Evolutionary conservation across 192 early-diverging fungal species (phyloP).

Genomic region (Chytriomyces confervae): DNA sequence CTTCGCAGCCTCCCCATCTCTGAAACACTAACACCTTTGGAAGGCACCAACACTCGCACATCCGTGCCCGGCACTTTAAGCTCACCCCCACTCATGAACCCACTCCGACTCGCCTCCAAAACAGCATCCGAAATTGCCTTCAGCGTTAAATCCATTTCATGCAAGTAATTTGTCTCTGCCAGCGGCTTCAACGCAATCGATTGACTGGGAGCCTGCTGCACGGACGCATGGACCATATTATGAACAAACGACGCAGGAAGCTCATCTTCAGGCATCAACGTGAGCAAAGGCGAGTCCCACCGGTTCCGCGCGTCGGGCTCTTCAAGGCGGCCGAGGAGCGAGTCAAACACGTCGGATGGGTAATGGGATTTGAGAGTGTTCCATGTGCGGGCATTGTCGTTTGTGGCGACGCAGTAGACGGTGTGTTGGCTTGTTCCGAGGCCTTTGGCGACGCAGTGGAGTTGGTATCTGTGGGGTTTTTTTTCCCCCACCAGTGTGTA

Average conservation of each 20-base stretch:
- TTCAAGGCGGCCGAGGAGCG: constrained; percentile 88
- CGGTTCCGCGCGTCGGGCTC: constrained; percentile 88
- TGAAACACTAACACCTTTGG: constrained; percentile 72
- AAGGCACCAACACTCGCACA: constrained; percentile 65
- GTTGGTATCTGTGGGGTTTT: neutral
- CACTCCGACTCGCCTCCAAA: constrained; percentile 77
- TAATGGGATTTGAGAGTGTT: constrained; percentile 34
- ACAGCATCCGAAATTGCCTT: constrained; percentile 79
- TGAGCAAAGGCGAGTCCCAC: constrained; percentile 98
- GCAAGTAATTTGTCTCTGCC: constrained; percentile 87
- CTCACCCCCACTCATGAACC: constrained; percentile 60
- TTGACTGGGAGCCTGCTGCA: constrained; percentile 17
- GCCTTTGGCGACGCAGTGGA: neutral
- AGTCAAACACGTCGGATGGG: constrained; percentile 64
- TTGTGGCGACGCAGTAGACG: constrained; percentile 35
- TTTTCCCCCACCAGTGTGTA: no score
- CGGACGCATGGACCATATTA: constrained; percentile 19
- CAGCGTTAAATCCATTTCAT: constrained; percentile 85
- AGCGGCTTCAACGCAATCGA: constrained; percentile 90
- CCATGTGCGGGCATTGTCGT: constrained; percentile 43
- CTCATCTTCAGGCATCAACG: constrained; percentile 75
- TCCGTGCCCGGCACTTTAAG: constrained; percentile 60
- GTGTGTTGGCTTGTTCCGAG: constrained; percentile 28
- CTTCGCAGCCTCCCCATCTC: constrained; percentile 80
- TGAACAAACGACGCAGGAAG: constrained; percentile 44